phyloP scores from a whole-genome alignment of 495 filamentous ascomycete genomes.

The Cercophora scortea region DNA sequence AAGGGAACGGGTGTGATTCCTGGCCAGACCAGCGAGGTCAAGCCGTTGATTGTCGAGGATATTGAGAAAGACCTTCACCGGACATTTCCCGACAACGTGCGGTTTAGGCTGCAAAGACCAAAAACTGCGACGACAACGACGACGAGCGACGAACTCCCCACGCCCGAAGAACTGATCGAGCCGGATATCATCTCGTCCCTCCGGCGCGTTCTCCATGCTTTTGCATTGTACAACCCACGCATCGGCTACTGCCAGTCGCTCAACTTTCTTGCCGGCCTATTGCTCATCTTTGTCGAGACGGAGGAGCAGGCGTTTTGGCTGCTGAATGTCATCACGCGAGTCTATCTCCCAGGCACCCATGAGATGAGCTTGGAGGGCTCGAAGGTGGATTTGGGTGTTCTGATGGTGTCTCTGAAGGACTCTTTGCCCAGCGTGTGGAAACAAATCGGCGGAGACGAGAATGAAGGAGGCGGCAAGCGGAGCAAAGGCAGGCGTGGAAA shows the following conservation, averaged over 20 bases:
- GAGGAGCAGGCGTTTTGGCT: slow-evolving; percentile 94
- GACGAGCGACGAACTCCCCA: too few species aligned
- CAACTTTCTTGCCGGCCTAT: slow-evolving; percentile 91
- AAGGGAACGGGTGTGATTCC: slow-evolving; percentile 9
- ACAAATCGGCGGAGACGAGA: slow-evolving; percentile 74
- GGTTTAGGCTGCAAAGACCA: slow-evolving; percentile 40
- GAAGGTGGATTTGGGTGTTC: slow-evolving; percentile 88
- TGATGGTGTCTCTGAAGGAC: slow-evolving; percentile 80
- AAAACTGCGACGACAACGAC: slow-evolving; percentile 32
- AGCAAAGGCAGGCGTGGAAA: slow-evolving; percentile 29
- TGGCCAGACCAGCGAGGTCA: slow-evolving; percentile 35
- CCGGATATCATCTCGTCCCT: slow-evolving; percentile 72
- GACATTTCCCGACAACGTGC: slow-evolving; percentile 91
- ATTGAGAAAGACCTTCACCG: slow-evolving; percentile 94
- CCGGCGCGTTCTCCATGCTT: slow-evolving; percentile 79
- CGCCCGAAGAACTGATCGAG: slow-evolving; percentile 32
- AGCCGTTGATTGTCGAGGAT: slow-evolving; percentile 70
- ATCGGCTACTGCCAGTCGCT: slow-evolving; percentile 96
- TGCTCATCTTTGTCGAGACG: slow-evolving; percentile 80
- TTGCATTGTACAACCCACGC: slow-evolving; percentile 77
- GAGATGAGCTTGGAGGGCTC: slow-evolving; percentile 86
- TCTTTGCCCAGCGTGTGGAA: slow-evolving; percentile 79
- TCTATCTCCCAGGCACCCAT: slow-evolving; percentile 87
- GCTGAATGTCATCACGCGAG: slow-evolving; percentile 81
- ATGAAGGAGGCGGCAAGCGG: slow-evolving; percentile 45